Base-by-base conservation (phyloP, 2,329 filamentous ascomycete genomes). In the Xylariales sp. region DNA sequence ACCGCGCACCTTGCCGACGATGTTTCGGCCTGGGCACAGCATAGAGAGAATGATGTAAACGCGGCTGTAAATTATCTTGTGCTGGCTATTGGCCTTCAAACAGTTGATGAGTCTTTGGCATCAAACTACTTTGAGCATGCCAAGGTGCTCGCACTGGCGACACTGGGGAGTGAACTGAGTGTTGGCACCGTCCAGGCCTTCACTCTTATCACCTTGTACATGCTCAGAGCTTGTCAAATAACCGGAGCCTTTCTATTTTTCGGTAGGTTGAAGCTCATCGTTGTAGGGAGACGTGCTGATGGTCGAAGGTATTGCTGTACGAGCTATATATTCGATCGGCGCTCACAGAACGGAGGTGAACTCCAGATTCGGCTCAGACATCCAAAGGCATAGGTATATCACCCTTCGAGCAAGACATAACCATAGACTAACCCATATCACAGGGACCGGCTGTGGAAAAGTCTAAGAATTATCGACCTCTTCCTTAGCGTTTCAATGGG, bases 191-290 rank as follows among this genome's bases (percentile, higher is more conserved):
- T 76, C 0, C 71, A 76, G 46, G 67, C 65, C 0, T 76, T 76
- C 28, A 59, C 68, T 0, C 63, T 77, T 11, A 61, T 76, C 25
- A 74, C 72, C 0, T 48, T 76, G 6, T 76, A 75, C 56, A 75
- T 76, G 68, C 68, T 76, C 3, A 68, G 69, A 20, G 67, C 73
- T 3, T 76, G 71, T 39, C 73, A 76, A 51, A 74, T 76, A 51
- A 77, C 75, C 42, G 71, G 71, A 2, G 71, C 71, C 0, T 78
- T 75, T 35, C 52, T 78, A 3, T 72, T 75, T 52, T 76, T 76
- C 14, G 74, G 52, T 52, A 29, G 24, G 47, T 27, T 24, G 24
- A 1, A 12, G 16, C n/a, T 10, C 19, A 14, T 19, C 2, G 9
- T 9, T 14, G 7, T 6, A 3, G 5, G 5, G 4, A 2, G 2